Percentiles rank a stretch among this genome's conserved stretches.
Evolutionary conservation across 2,329 filamentous ascomycete genomes (phyloP).

Genomic region (Neocatenulostroma microsporum): DNA sequence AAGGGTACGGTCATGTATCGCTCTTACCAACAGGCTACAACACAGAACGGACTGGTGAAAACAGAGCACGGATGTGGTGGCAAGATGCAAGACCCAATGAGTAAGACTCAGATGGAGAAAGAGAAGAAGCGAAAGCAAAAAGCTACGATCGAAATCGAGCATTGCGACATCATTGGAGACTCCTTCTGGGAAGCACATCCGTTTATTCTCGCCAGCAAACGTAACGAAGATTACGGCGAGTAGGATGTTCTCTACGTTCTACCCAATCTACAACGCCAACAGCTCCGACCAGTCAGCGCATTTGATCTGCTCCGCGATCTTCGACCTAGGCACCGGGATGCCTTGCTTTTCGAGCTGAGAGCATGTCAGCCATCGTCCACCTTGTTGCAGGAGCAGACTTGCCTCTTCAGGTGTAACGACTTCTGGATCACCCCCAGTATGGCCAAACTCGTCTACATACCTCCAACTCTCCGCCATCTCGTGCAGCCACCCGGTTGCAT

Average conservation of each 20-base stretch:
- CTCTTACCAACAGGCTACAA: constrained; percentile 11
- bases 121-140: constrained; percentile 74
- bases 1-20: constrained; percentile 89
- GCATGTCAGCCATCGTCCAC: no score
- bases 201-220: constrained; percentile 51
- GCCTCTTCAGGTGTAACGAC: constrained; percentile 2
- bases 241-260: constrained; percentile 4
- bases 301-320: constrained; percentile 5
- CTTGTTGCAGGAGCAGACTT: no score
- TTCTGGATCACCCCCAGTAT: constrained; percentile 3
- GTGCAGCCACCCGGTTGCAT: background rate
- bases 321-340: constrained; percentile 1
- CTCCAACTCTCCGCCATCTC: background rate
- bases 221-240: constrained; percentile 8
- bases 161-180: constrained; percentile 91
- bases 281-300: constrained; percentile 6
- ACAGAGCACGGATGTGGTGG: background rate
- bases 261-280: background rate
- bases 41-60: constrained; percentile 25
- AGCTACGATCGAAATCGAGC: constrained; percentile 70
- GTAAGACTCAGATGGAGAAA: constrained; percentile 72
- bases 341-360: constrained; percentile 3
- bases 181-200: constrained; percentile 85
- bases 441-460: constrained; percentile 4
- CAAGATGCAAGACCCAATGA: constrained; percentile 12